phyloP scores from a whole-genome alignment of 2,329 filamentous ascomycete genomes.

The Tetracladium maxilliforme region DNA sequence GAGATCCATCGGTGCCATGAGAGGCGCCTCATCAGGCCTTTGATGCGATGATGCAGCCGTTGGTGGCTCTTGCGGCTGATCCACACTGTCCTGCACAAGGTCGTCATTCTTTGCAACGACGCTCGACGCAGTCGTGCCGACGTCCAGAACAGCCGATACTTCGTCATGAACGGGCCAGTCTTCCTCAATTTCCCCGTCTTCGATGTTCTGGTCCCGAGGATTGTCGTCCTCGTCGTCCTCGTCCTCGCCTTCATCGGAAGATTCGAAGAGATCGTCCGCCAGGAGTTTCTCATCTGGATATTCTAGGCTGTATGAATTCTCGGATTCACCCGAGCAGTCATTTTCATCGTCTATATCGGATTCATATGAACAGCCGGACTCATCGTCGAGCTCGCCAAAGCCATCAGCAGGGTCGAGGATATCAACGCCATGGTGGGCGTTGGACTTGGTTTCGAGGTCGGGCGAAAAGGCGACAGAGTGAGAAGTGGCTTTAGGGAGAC shows the following conservation, averaged over 20 bases:
- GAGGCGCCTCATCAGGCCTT: too few species aligned
- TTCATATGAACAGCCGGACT: constrained; percentile 7
- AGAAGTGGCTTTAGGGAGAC: too few species aligned
- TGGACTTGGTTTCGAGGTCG: too few species aligned
- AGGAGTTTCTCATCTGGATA: too few species aligned
- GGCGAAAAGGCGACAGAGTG: too few species aligned
- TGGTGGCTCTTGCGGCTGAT: too few species aligned
- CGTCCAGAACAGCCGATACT: constrained; percentile 1
- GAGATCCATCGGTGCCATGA: too few species aligned
- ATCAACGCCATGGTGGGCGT: too few species aligned
- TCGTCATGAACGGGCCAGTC: constrained; percentile 3
- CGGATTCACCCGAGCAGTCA: constrained; percentile 6
- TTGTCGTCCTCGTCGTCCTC: constrained; percentile 4
- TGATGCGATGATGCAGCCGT: too few species aligned
- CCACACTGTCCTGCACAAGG: too few species aligned
- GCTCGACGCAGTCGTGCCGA: not conserved
- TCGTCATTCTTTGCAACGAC: constrained; percentile 1
- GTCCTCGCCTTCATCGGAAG: constrained; percentile 4
- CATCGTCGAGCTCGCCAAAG: constrained; percentile 7
- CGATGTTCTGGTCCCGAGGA: constrained; percentile 3
- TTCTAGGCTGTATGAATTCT: too few species aligned
- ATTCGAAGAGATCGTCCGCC: constrained; percentile 6
- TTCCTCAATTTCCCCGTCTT: constrained; percentile 3
- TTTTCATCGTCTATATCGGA: constrained; percentile 5
- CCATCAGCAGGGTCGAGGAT: too few species aligned